phyloP scores from a whole-genome alignment of 2,329 filamentous ascomycete genomes.

The Penicillium sp. region DNA sequence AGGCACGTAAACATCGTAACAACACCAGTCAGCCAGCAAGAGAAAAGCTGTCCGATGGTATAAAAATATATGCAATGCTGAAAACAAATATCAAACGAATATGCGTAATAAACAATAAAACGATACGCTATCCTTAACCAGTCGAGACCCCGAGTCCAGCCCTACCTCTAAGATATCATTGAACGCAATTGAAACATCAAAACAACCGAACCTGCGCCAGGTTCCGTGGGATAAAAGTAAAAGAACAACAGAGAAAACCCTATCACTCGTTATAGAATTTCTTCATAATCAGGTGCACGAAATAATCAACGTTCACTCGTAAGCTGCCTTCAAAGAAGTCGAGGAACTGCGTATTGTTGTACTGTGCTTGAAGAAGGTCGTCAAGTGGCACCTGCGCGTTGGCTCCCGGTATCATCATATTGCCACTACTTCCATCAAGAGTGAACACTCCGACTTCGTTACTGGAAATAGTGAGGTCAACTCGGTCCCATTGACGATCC shows the following conservation, averaged over 20 bases:
- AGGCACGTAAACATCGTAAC: conserved; percentile 1
- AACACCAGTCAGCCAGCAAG: not conserved
- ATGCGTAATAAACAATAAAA: conserved; percentile 2
- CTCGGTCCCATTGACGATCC: conserved; percentile 81
- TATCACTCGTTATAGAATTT: conserved; percentile 75
- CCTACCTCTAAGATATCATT: conserved; percentile 12
- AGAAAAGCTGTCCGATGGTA: not conserved
- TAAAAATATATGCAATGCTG: conserved; percentile 8
- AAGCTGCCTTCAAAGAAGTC: conserved; percentile 84
- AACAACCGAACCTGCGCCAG: not conserved
- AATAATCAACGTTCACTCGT: conserved; percentile 90
- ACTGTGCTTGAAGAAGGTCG: conserved; percentile 91
- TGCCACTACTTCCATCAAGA: conserved; percentile 83
- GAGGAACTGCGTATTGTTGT: conserved; percentile 95
- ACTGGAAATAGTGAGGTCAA: conserved; percentile 90
- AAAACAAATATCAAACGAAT: conserved; percentile 4
- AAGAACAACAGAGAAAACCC: not conserved
- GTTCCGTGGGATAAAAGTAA: not conserved
- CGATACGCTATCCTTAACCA: conserved; percentile 5
- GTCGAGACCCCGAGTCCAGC: conserved; percentile 6
- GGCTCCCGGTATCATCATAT: conserved; percentile 93
- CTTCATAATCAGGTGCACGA: conserved; percentile 96
- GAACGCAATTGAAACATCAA: conserved; percentile 9
- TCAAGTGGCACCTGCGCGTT: conserved; percentile 86
- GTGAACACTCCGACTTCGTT: conserved; percentile 93